Evolutionary conservation across 768 basidiomycete genomes (phyloP).

Genomic region (Royoungia palumana): DNA sequence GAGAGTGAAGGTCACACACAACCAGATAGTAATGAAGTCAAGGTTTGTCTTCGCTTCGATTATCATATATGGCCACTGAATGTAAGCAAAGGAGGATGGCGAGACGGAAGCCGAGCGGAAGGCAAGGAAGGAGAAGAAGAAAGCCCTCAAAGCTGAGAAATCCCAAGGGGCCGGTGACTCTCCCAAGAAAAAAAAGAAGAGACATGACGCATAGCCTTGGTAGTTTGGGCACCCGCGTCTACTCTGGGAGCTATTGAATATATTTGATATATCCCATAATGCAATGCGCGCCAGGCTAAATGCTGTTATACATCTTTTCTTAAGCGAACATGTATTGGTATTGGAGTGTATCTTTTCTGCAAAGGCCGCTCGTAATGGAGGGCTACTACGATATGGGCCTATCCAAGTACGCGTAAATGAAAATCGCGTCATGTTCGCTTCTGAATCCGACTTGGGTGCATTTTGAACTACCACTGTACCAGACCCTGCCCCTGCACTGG

Average conservation of each 20-base stretch:
- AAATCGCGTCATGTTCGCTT: too few relatives aligned
- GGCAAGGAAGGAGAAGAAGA: constrained; percentile 75
- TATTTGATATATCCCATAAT: not conserved
- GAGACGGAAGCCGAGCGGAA: constrained; percentile 86
- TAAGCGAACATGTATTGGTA: too few relatives aligned
- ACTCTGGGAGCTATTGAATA: too few relatives aligned
- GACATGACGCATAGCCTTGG: constrained; percentile 29
- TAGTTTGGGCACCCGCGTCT: too few relatives aligned
- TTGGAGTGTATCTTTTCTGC: too few relatives aligned
- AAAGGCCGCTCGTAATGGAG: too few relatives aligned
- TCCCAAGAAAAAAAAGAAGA: constrained; percentile 44
- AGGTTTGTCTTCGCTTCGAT: constrained; percentile 35
- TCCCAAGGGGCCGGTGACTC: constrained; percentile 44
- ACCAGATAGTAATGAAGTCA: constrained; percentile 35
- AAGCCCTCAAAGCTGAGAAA: constrained; percentile 76
- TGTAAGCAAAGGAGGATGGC: constrained; percentile 35
- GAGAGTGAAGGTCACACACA: constrained; percentile 53
- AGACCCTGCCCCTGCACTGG: too few relatives aligned
- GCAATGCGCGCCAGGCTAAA: not conserved
- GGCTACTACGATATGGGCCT: too few relatives aligned
- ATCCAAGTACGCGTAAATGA: too few relatives aligned
- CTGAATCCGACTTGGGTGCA: too few relatives aligned
- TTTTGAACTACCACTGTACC: too few relatives aligned
- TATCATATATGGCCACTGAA: constrained; percentile 5
- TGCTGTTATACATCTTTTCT: too few relatives aligned